Base-by-base conservation (phyloP, 306 rosid species). In the Trifolium pratense region DNA sequence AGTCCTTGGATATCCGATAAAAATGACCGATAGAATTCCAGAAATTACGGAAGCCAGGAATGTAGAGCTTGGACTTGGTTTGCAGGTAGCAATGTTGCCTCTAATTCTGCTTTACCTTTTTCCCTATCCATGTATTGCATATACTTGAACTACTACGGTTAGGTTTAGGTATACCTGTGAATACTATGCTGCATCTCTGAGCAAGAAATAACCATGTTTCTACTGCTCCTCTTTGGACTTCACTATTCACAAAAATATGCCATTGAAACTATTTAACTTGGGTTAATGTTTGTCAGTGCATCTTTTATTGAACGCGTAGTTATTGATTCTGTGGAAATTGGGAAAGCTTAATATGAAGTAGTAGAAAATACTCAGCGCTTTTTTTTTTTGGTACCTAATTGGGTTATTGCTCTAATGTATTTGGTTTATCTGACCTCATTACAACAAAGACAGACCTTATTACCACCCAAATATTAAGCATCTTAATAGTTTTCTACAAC, bases 61-160 rank as follows among this genome's bases (percentile, higher is more conserved):
- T 80, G 70, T 89, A 25, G 96, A 91, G 82, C 98, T 93, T 45
- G 97, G 91, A 79, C 98, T 93, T 80, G 92, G 96, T 4, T 82
- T 93, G 60, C 97, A 93, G 94, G 97, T 93, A 79, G 17, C 64
- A 15, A 31, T 56, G 6, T 39, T 79, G 37, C 68, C 67, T 73
- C 53, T 56, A 59, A 61, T 71, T 76, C 49, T 78, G 18, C 58
- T 70, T 66, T 25, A 67, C 39, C 29, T 52, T 73, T 29, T 60
- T 1, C 51, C n/a, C 17, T 62, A 31, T 43, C 26, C 17, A 12
- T 8, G 8, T 11, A 34, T 10, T 58, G 7, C 75, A 60, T 60
- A 34, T 59, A 53, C 79, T 49, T 74, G 45, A 75, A 40, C 7
- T 52, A 18, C 15, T 9, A 11, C 45, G 23, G 16, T 25, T 23